phyloP scores from a whole-genome alignment of 805 yeast species.

The Diddensiella transvaalensis region DNA sequence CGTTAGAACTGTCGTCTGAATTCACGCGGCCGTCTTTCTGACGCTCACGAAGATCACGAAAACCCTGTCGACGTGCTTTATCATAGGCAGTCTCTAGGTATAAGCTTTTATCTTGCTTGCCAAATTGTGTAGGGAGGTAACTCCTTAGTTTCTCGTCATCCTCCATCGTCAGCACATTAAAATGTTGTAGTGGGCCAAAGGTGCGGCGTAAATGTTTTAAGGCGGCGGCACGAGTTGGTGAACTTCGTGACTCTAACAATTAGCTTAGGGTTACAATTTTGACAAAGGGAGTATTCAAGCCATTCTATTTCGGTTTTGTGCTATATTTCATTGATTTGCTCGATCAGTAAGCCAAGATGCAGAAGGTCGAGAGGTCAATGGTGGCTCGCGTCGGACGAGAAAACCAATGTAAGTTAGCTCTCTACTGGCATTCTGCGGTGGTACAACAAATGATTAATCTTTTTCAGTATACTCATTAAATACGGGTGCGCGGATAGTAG shows the following conservation, averaged over 20 bases:
- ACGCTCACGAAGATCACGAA: too few species aligned
- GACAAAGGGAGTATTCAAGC: too few species aligned
- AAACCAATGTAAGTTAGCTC: constrained; percentile 14
- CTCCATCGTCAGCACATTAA: not conserved
- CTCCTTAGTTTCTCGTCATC: not conserved
- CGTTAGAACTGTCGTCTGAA: constrained; percentile 11
- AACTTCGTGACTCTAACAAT: too few species aligned
- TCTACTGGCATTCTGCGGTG: not conserved
- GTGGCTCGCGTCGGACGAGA: constrained; percentile 21
- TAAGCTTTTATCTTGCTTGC: constrained; percentile 11
- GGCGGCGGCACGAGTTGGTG: too few species aligned
- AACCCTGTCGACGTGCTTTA: not conserved
- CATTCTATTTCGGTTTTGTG: too few species aligned
- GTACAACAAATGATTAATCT: not conserved
- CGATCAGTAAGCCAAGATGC: not conserved
- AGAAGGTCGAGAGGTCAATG: constrained; percentile 5
- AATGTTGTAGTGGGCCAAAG: too few species aligned
- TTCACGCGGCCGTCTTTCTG: too few species aligned
- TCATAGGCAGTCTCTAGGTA: not conserved
- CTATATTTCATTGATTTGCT: too few species aligned
- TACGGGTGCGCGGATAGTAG: constrained; percentile 78
- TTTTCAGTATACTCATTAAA: constrained; percentile 3
- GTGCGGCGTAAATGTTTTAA: too few species aligned
- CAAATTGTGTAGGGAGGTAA: constrained; percentile 15
- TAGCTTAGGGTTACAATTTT: too few species aligned